Evolutionary conservation across 2,329 filamentous ascomycete genomes (phyloP), one percentile per base, ranked within the genome.

Genomic region (Fusarium duplospermum): DNA sequence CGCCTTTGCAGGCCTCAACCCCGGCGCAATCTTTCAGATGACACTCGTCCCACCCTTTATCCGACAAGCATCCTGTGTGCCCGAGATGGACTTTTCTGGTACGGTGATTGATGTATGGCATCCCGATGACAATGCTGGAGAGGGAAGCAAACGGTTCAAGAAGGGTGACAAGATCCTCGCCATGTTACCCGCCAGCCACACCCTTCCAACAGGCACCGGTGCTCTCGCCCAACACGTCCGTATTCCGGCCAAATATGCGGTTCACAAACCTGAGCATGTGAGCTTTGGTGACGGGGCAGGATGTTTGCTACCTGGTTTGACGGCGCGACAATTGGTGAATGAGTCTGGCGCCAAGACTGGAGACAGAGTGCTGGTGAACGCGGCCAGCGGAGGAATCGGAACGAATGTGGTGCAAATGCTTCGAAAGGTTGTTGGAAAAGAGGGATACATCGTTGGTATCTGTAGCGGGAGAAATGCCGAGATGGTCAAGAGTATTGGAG

Each of bases 311-410:
- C 80, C 83, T 6, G 84, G 81, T 7, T 77, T 82, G 63, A 84
- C 84, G 10, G 84, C 85, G 20, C 69, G 83, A 62, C 80, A 83
- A 45, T 75, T 86, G 27, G 76, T 86, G 0, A 76, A 77, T 11
- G 79, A 83, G 22, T 84, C 85, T 4, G 82, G 79, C 2, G 79
- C 82, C 67, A 79, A 82, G 73, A 72, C 73, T 29, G 83, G 86
- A 0, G 79, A 83, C 40, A 78, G 82, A 3, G 84, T 88, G 38
- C 73, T 89, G 56, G 80, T 89, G 5, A 87, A 88, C 70, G 87
- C 86, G 4, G 87, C 86, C 22, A 87, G 86, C 72, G 87, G 87
- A 1, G 87, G 86, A 14, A 84, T 89, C 7, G 87, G 87, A 14
- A 82, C 82, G 22, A 73, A 88, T 59, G 80, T 83, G 2, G 78